Conservation (phyloP, 352 stramenopile species). For the Pythium aquatile region DNA sequence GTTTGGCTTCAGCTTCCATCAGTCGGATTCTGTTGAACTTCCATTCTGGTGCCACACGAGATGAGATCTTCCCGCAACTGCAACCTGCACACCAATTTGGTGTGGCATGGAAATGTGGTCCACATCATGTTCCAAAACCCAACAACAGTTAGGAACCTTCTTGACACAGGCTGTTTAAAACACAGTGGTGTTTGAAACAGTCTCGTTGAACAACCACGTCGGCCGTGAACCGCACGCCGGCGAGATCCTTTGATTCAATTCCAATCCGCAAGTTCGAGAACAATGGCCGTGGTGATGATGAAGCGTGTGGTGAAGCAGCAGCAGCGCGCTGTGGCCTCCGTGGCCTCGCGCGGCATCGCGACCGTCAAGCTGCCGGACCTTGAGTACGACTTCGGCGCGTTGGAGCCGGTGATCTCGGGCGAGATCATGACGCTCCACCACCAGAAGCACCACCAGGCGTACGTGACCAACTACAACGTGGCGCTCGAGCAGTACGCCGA, state of each 20-base stretch:
- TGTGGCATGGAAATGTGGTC: slow-evolving; percentile 2
- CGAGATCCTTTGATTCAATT: slow-evolving; percentile 6
- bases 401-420: slow-evolving; percentile 87
- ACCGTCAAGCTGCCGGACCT: slow-evolving; percentile 85
- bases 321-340: slow-evolving; percentile 11
- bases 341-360: slow-evolving; percentile 48
- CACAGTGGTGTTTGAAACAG: background rate
- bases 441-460: slow-evolving; percentile 96
- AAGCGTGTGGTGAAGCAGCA: slow-evolving; percentile 22
- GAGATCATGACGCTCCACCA: slow-evolving; percentile 95
- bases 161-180: slow-evolving; percentile 10
- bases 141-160: slow-evolving; percentile 12
- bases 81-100: background rate
- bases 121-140: slow-evolving; percentile 2
- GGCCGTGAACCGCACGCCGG: background rate
- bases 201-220: slow-evolving; percentile 1
- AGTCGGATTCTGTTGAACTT: background rate
- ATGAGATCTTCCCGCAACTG: background rate
- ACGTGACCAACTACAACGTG: slow-evolving; percentile 96
- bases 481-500: slow-evolving; percentile 93
- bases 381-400: slow-evolving; percentile 80
- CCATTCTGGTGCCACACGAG: background rate
- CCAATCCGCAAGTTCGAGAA: background rate
- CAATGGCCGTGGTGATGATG: slow-evolving; percentile 14
- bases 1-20: background rate